Percentiles rank a stretch among this genome's conserved stretches.
These are phyloP conservation scores for Scedosporium apiospermum DNA, from an alignment of 2,329 filamentous ascomycete genomes.

Conservation along the genomic window DNA sequence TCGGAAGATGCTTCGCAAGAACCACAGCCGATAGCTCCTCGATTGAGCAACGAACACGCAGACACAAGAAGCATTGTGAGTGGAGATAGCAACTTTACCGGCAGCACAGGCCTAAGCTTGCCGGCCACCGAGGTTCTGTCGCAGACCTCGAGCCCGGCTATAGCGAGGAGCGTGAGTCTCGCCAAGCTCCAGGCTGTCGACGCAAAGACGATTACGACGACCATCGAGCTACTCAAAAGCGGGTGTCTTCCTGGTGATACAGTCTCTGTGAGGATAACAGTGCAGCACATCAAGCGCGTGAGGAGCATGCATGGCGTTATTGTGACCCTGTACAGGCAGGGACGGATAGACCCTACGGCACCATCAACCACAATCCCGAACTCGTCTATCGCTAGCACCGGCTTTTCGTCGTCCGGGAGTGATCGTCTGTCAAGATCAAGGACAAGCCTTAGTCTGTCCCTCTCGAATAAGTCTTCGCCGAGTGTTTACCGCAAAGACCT, in stretches of 20 bases:
- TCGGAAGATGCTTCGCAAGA: conserved; percentile 24
- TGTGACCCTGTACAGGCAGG: conserved; percentile 83
- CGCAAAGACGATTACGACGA: conserved; percentile 76
- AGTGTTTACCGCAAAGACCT: conserved; percentile 95
- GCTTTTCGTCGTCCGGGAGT: conserved; percentile 59
- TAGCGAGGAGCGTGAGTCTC: background rate
- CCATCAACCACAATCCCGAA: background rate
- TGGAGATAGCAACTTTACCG: conserved; percentile 59
- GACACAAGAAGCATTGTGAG: conserved; percentile 61
- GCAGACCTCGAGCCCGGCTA: background rate
- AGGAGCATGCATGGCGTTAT: conserved; percentile 91
- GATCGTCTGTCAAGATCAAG: background rate
- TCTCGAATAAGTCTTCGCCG: conserved; percentile 77
- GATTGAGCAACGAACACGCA: conserved; percentile 19
- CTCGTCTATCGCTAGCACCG: background rate
- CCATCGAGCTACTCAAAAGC: conserved; percentile 70
- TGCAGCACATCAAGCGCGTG: conserved; percentile 82
- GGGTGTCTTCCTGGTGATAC: conserved; percentile 81
- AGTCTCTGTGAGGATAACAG: conserved; percentile 67
- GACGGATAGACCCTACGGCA: conserved; percentile 61
- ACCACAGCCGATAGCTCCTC: background rate
- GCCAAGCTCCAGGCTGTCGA: conserved; percentile 35
- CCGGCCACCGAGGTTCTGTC: conserved; percentile 23
- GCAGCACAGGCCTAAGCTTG: conserved; percentile 52
- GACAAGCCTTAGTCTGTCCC: conserved; percentile 42